phyloP scores from a whole-genome alignment of 371 early-diverging fungal species.

The Conidiobolus incongruus region DNA sequence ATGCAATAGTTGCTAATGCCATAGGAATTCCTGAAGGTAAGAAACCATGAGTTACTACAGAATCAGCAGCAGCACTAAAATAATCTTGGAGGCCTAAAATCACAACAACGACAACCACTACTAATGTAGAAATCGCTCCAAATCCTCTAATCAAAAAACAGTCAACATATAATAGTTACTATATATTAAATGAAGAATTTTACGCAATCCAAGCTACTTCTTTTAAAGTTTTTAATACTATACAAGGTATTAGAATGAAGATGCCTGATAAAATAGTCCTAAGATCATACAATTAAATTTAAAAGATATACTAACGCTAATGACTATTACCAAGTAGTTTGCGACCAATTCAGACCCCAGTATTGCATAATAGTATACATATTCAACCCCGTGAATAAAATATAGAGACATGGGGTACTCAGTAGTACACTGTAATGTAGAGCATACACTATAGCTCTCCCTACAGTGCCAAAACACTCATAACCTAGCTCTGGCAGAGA shows the following conservation, averaged over 20 bases:
- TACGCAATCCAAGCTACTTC: conserved; percentile 42
- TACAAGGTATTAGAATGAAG: conserved; percentile 40
- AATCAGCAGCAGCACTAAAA: no score
- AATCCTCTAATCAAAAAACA: conserved; percentile 24
- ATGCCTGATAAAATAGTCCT: conserved; percentile 38
- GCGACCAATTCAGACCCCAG: no score
- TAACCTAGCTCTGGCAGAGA: conserved; percentile 25
- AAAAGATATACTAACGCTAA: no score
- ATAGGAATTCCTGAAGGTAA: conserved; percentile 18
- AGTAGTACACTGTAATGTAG: conserved; percentile 40
- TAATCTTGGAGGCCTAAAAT: no score
- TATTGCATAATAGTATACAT: no score
- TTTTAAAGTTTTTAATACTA: conserved; percentile 36
- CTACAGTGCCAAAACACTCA: conserved; percentile 36
- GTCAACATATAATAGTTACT: conserved; percentile 27
- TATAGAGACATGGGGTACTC: conserved; percentile 51
- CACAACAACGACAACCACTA: conserved; percentile 17
- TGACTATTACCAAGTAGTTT: no score
- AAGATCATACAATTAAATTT: no score
- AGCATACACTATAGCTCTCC: conserved; percentile 28
- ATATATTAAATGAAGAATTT: no score
- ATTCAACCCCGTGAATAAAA: conserved; percentile 45
- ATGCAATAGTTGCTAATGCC: conserved; percentile 33
- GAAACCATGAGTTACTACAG: conserved; percentile 15
- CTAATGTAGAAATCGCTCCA: conserved; percentile 22